These are phyloP conservation scores for Phytophthora sojae DNA, from an alignment of 352 stramenopile genomes.

Conservation along the genomic window DNA sequence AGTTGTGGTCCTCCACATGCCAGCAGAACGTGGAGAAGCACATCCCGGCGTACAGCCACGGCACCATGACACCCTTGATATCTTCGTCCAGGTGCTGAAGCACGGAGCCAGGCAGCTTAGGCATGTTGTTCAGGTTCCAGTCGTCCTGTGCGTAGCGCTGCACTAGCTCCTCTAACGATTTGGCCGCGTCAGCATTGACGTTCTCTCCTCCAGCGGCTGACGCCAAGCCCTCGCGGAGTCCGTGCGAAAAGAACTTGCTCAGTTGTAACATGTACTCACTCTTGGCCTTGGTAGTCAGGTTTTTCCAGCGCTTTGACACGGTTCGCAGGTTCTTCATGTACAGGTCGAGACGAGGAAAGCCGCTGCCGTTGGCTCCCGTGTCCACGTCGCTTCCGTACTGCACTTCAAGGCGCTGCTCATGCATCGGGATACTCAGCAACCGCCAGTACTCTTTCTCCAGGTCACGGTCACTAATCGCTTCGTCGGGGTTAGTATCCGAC, in stretches of 20 bases:
- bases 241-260: slow-evolving; percentile 66
- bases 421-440: slow-evolving; percentile 76
- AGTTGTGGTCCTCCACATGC: slow-evolving; percentile 99
- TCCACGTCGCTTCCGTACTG: slow-evolving; percentile 95
- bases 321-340: slow-evolving; percentile 64
- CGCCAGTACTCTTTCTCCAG: slow-evolving; percentile 92
- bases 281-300: slow-evolving; percentile 44
- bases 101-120: slow-evolving; percentile 93
- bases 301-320: slow-evolving; percentile 60
- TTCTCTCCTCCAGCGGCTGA: slow-evolving; percentile 28
- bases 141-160: slow-evolving; percentile 81
- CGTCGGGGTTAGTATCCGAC: slow-evolving; percentile 43
- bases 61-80: slow-evolving; percentile 99
- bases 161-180: slow-evolving; percentile 61
- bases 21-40: slow-evolving; percentile 99
- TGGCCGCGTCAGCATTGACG: slow-evolving; percentile 16
- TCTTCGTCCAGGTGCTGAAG: slow-evolving; percentile 96
- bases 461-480: slow-evolving; percentile 63
- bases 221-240: slow-evolving; percentile 42
- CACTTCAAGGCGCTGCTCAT: slow-evolving; percentile 86
- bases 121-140: slow-evolving; percentile 99
- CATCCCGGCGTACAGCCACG: slow-evolving; percentile 99
- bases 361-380: slow-evolving; percentile 83
- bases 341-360: slow-evolving; percentile 80
- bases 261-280: slow-evolving; percentile 43